phyloP scores from a whole-genome alignment of 2,329 filamentous ascomycete species.

The Rasamsonia emersonii region DNA sequence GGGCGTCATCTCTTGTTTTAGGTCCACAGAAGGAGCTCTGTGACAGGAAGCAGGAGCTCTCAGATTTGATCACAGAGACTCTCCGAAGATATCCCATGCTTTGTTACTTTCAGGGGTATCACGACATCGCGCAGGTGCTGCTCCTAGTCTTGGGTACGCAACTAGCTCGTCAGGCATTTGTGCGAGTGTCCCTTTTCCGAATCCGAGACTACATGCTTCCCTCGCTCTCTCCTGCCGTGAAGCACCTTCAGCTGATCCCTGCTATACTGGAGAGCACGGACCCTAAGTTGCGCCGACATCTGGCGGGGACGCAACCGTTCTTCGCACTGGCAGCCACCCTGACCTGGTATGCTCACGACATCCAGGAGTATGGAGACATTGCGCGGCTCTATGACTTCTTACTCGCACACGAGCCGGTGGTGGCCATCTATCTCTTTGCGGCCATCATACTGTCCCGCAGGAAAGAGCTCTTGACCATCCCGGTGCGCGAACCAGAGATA shows the following conservation, averaged over 20 bases:
- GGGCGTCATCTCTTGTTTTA: slow-evolving; percentile 34
- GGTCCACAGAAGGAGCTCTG: slow-evolving; percentile 62
- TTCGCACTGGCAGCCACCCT: slow-evolving; percentile 90
- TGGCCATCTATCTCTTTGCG: slow-evolving; percentile 85
- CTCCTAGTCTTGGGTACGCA: slow-evolving; percentile 68
- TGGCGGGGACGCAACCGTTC: slow-evolving; percentile 74
- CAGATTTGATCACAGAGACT: slow-evolving; percentile 68
- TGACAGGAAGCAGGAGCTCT: slow-evolving; percentile 66
- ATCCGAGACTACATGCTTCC: slow-evolving; percentile 98
- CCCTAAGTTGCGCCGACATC: slow-evolving; percentile 60
- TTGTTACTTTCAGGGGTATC: slow-evolving; percentile 96
- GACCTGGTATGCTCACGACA: slow-evolving; percentile 94
- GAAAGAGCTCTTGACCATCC: slow-evolving; percentile 77
- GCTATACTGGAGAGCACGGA: slow-evolving; percentile 69
- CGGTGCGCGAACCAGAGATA: slow-evolving; percentile 79
- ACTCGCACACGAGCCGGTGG: slow-evolving; percentile 76
- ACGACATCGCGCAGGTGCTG: slow-evolving; percentile 95
- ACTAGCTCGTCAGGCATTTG: slow-evolving; percentile 54
- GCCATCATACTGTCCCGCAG: slow-evolving; percentile 75
- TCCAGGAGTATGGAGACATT: slow-evolving; percentile 82
- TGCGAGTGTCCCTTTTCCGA: slow-evolving; percentile 76
- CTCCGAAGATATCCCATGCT: slow-evolving; percentile 74
- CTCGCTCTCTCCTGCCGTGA: slow-evolving; percentile 67
- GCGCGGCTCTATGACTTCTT: slow-evolving; percentile 87
- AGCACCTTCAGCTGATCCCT: slow-evolving; percentile 80